A percentile compares a stretch with the other conserved stretches of the same genome.
These are phyloP conservation scores for Lycium barbarum DNA, from an alignment of 257 asterid genomes.

Conservation along the genomic window DNA sequence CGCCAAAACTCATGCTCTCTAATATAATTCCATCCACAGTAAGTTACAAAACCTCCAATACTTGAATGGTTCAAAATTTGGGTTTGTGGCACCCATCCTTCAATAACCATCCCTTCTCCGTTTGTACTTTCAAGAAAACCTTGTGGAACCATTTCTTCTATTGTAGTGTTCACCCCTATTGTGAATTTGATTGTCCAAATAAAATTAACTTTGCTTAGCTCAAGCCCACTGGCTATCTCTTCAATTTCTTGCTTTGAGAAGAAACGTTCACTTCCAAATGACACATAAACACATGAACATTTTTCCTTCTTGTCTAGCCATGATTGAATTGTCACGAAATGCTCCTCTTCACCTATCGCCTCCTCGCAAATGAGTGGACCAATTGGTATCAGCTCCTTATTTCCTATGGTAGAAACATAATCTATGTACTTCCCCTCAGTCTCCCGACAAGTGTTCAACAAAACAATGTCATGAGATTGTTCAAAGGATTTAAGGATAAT, in stretches of 20 bases:
- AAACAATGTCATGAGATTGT: slow-evolving; percentile 19
- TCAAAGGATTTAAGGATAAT: background rate
- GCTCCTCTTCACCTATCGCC: background rate
- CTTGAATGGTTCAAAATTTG: background rate
- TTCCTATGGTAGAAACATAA: slow-evolving; percentile 6
- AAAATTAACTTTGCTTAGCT: slow-evolving; percentile 4
- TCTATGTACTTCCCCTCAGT: slow-evolving; percentile 18
- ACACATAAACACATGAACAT: slow-evolving; percentile 14
- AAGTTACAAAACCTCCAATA: slow-evolving; percentile 8
- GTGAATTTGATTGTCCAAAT: slow-evolving; percentile 23
- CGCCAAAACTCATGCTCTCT: slow-evolving; percentile 6
- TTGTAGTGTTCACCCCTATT: background rate
- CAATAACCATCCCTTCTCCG: background rate
- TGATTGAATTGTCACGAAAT: background rate
- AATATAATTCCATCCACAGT: slow-evolving; percentile 20
- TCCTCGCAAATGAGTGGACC: slow-evolving; percentile 2
- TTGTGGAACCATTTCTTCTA: slow-evolving; percentile 23
- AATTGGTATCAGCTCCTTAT: slow-evolving; percentile 20
- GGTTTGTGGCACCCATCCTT: slow-evolving; percentile 27
- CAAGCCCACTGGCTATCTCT: slow-evolving; percentile 23
- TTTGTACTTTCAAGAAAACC: slow-evolving; percentile 26
- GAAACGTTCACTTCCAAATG: slow-evolving; percentile 26
- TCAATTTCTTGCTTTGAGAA: slow-evolving; percentile 25
- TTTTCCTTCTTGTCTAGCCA: slow-evolving; percentile 25
- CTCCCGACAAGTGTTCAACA: slow-evolving; percentile 28